Conservation (phyloP, 2,329 filamentous ascomycete genomes). For the Drechslera avenae region DNA sequence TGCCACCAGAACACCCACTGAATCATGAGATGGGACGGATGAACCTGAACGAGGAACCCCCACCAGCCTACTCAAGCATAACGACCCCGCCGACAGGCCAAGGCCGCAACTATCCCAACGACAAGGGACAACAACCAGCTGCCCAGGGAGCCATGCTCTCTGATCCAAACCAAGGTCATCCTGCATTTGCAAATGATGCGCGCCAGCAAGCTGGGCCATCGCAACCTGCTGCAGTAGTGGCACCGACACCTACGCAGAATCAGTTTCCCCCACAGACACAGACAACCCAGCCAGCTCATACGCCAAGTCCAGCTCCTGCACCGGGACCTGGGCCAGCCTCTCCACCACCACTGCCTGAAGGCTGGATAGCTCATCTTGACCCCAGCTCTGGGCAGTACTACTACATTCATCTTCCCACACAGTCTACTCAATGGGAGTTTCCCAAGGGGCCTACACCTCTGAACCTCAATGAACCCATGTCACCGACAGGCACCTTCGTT, state of each 20-base stretch:
- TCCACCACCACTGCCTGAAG: conserved; percentile 91
- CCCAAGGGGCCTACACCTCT: conserved; percentile 93
- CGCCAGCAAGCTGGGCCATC: conserved; percentile 57
- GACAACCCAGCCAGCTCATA: conserved; percentile 33
- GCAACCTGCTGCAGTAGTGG: conserved; percentile 42
- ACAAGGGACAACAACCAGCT: conserved; percentile 66
- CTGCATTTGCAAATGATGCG: conserved; percentile 87
- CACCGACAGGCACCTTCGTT: conserved; percentile 68
- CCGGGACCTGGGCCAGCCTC: conserved; percentile 74
- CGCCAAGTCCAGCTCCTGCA: conserved; percentile 57
- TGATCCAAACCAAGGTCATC: conserved; percentile 67
- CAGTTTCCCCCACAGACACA: conserved; percentile 33
- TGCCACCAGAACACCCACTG: conserved; percentile 64
- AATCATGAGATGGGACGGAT: conserved; percentile 86
- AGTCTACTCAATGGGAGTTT: conserved; percentile 98
- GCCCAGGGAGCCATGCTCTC: conserved; percentile 36
- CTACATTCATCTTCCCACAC: conserved; percentile 94
- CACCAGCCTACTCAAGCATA: conserved; percentile 92
- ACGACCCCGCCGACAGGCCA: conserved; percentile 44
- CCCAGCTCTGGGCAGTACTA: conserved; percentile 97
- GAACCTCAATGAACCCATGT: conserved; percentile 82
- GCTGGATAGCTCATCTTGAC: conserved; percentile 97
- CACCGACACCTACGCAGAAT: conserved; percentile 39
- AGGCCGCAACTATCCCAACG: conserved; percentile 70
- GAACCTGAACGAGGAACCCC: conserved; percentile 80